Conservation (phyloP, 2,329 filamentous ascomycete genomes). For the Apiospora pterosperma region DNA sequence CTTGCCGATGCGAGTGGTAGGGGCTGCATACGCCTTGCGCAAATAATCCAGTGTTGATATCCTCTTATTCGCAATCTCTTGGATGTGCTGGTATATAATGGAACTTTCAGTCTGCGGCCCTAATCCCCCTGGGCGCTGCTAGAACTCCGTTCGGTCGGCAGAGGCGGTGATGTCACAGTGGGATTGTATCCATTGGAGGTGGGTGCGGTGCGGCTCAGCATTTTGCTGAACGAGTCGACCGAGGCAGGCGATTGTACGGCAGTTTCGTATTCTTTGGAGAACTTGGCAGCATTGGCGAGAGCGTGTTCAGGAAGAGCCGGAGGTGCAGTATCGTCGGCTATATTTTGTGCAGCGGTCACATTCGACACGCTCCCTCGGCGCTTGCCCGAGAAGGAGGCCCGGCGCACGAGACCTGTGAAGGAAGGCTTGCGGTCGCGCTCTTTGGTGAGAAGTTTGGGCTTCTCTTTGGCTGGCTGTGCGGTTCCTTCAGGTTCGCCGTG, state of each 20-base stretch:
- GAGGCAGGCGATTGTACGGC: slow-evolving; percentile 27
- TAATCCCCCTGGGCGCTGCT: slow-evolving; percentile 10
- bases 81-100: slow-evolving; percentile 62
- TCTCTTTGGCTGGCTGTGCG: neutral
- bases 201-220: slow-evolving; percentile 41
- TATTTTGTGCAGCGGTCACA: slow-evolving; percentile 16
- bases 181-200: slow-evolving; percentile 28
- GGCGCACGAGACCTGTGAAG: slow-evolving; percentile 25
- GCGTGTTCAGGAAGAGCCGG: slow-evolving; percentile 54
- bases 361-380: slow-evolving; percentile 40
- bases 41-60: slow-evolving; percentile 94
- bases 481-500: slow-evolving; percentile 1
- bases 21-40: slow-evolving; percentile 72
- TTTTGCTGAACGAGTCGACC: slow-evolving; percentile 37
- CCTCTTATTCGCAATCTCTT: slow-evolving; percentile 84
- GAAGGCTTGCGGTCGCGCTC: slow-evolving; percentile 40
- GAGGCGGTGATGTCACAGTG: slow-evolving; percentile 18
- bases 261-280: slow-evolving; percentile 29
- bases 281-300: slow-evolving; percentile 45
- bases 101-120: slow-evolving; percentile 42
- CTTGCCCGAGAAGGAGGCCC: slow-evolving; percentile 25
- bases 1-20: neutral
- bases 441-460: neutral
- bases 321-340: slow-evolving; percentile 43
- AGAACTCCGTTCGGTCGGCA: slow-evolving; percentile 13